phyloP scores from a whole-genome alignment of 2,329 filamentous ascomycete species.

The Ascochyta lentis region DNA sequence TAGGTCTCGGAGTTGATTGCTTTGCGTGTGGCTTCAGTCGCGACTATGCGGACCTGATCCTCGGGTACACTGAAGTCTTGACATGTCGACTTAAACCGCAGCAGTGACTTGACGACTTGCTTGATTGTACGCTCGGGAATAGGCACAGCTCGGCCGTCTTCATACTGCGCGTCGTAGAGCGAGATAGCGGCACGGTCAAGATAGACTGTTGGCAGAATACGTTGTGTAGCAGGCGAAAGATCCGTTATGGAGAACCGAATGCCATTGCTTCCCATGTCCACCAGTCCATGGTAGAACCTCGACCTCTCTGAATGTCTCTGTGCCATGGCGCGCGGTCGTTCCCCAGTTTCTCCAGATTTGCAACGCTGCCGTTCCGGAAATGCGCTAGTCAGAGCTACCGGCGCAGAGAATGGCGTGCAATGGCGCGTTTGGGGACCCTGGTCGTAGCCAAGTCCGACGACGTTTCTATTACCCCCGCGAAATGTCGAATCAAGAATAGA shows the following conservation, averaged over 20 bases:
- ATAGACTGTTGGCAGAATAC: constrained; percentile 79
- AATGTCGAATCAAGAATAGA: constrained; percentile 18
- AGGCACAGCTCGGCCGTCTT: constrained; percentile 53
- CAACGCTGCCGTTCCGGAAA: constrained; percentile 19
- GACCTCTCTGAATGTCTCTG: constrained; percentile 22
- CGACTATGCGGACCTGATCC: constrained; percentile 74
- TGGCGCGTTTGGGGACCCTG: constrained; percentile 24
- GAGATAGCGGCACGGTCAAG: constrained; percentile 81
- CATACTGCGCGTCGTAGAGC: constrained; percentile 78
- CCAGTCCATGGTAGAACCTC: constrained; percentile 40
- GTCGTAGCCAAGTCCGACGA: constrained; percentile 21
- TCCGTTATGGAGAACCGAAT: constrained; percentile 91
- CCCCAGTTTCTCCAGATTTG: constrained; percentile 24
- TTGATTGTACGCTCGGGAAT: constrained; percentile 67
- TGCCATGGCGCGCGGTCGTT: constrained; percentile 14
- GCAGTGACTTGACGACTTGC: constrained; percentile 70
- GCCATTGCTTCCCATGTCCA: constrained; percentile 70
- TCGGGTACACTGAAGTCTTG: constrained; percentile 70
- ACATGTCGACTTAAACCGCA: constrained; percentile 75
- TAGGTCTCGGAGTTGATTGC: constrained; percentile 77
- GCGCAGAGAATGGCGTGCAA: constrained; percentile 30
- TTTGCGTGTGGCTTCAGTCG: constrained; percentile 86
- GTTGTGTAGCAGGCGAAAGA: constrained; percentile 72
- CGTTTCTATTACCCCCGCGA: constrained; percentile 31
- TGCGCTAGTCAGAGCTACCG: constrained; percentile 22